phyloP scores from a whole-genome alignment of 345 rosid species.

The Melaleuca quinquenervia region DNA sequence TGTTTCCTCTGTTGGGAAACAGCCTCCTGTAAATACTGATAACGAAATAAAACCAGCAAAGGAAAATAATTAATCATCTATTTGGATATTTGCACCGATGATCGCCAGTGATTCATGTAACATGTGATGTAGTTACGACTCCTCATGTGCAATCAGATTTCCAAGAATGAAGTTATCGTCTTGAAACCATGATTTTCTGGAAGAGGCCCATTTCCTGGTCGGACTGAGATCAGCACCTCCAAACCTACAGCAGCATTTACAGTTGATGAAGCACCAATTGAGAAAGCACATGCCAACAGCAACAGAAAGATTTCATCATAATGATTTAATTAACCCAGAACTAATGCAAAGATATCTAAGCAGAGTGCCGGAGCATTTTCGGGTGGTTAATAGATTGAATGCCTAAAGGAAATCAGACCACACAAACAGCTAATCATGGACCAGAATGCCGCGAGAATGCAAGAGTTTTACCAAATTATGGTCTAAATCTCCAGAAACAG shows the following conservation, averaged over 20 bases:
- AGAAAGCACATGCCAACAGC: neutral
- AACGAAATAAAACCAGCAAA: neutral
- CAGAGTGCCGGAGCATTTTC: neutral
- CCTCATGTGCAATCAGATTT: conserved; percentile 24
- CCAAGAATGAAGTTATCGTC: conserved; percentile 46
- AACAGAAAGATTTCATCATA: neutral
- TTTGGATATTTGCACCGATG: neutral
- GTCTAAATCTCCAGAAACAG: neutral
- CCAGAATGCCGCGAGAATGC: neutral
- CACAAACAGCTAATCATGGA: neutral
- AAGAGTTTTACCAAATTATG: neutral
- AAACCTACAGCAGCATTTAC: conserved; percentile 20
- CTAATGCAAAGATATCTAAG: neutral
- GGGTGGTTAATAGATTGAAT: neutral
- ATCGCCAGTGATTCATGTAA: neutral
- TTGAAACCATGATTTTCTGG: conserved; percentile 60
- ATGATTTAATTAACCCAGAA: neutral
- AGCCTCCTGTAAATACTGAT: neutral
- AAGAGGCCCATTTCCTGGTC: conserved; percentile 58
- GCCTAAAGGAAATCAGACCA: neutral
- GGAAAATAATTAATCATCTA: neutral
- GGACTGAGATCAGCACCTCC: conserved; percentile 48
- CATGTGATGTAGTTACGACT: neutral
- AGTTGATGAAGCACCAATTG: neutral
- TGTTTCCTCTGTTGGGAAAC: neutral